Evolutionary conservation across 306 rosid genomes (phyloP).

Genomic region (Prunus fruticosa): DNA sequence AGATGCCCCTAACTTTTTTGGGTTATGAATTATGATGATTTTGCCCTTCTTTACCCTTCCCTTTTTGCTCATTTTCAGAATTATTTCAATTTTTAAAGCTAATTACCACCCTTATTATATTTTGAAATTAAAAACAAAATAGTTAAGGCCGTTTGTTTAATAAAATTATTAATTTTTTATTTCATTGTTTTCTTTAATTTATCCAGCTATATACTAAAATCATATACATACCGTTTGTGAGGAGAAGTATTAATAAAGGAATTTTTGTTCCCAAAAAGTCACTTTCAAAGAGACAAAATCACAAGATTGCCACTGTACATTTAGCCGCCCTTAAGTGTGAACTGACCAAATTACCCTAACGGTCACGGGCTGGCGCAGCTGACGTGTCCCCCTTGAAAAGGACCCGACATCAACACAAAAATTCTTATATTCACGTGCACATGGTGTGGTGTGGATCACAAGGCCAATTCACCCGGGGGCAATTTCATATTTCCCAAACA

Average conservation of each 20-base stretch:
- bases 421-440: constrained; percentile 47
- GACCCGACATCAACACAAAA: constrained; percentile 48
- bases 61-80: too few relatives aligned
- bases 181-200: too few relatives aligned
- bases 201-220: background rate
- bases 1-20: constrained; percentile 43
- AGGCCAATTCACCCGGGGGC: background rate
- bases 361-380: constrained; percentile 36
- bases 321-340: constrained; percentile 21
- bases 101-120: background rate
- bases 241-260: constrained; percentile 34
- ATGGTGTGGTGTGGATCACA: constrained; percentile 18
- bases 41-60: constrained; percentile 31
- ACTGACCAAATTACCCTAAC: constrained; percentile 37
- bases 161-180: background rate
- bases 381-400: constrained; percentile 45
- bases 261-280: constrained; percentile 26
- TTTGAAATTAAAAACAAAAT: background rate
- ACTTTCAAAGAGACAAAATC: constrained; percentile 8
- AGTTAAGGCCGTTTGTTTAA: background rate
- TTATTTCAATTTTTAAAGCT: background rate
- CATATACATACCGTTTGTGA: constrained; percentile 12
- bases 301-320: constrained; percentile 33
- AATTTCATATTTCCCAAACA: background rate
- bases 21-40: constrained; percentile 15